Percentiles rank a stretch among this genome's conserved stretches.
Conservation (phyloP, 1,139 yeast species). For the Yamadazyma buinensis region DNA sequence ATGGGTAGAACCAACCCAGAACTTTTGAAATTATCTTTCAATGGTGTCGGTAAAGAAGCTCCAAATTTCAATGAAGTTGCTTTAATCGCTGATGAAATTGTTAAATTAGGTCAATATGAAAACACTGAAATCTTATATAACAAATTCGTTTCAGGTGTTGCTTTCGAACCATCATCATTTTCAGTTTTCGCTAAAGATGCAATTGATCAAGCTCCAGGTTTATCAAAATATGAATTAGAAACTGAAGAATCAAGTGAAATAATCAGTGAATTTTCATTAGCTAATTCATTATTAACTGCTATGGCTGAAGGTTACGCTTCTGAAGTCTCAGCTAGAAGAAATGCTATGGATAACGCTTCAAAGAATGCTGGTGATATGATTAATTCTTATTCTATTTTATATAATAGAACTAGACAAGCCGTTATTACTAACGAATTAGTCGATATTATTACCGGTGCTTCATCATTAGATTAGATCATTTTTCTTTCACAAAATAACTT, state of each 20-base stretch:
- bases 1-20: conserved; percentile 76
- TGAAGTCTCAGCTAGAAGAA: conserved; percentile 97
- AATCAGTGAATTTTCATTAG: conserved; percentile 80
- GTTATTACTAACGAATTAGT: conserved; percentile 99
- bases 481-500: too few relatives aligned
- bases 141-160: conserved; percentile 80
- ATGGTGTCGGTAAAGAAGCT: conserved; percentile 93
- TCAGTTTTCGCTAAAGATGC: conserved; percentile 67
- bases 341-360: conserved; percentile 99
- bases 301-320: conserved; percentile 98
- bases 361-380: conserved; percentile 99
- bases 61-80: conserved; percentile 92
- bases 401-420: conserved; percentile 99
- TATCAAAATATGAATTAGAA: conserved; percentile 80
- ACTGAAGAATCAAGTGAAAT: conserved; percentile 62
- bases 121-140: conserved; percentile 82
- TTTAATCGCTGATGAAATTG: conserved; percentile 80
- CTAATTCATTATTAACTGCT: conserved; percentile 87
- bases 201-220: conserved; percentile 83
- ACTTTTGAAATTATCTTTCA: conserved; percentile 69
- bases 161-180: conserved; percentile 80
- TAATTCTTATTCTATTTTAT: conserved; percentile 88
- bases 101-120: conserved; percentile 65
- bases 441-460: conserved; percentile 99
- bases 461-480: conserved; percentile 75